phyloP scores from a whole-genome alignment of 1,139 yeast species.

The Torulaspora pretoriensis region DNA sequence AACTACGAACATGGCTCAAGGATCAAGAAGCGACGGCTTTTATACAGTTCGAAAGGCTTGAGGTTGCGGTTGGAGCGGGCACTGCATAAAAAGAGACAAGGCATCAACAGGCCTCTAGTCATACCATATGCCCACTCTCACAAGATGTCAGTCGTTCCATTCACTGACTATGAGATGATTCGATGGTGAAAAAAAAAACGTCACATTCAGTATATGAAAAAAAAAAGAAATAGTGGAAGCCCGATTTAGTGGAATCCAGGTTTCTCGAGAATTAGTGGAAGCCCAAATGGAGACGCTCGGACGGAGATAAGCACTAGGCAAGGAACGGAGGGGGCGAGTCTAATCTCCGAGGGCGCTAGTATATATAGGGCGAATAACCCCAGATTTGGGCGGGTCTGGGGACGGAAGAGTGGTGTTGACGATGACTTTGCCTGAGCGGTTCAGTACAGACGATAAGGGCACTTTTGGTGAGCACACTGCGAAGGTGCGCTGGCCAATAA shows the following conservation, averaged over 20 bases:
- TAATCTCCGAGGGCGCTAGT: background rate
- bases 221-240: conserved; percentile 3
- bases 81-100: background rate
- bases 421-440: conserved; percentile 12
- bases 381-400: background rate
- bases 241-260: background rate
- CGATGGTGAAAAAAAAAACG: conserved; percentile 1
- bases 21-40: background rate
- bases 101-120: conserved; percentile 3
- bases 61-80: background rate
- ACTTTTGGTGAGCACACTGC: conserved; percentile 85
- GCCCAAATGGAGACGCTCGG: background rate
- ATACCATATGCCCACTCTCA: conserved; percentile 2
- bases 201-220: conserved; percentile 2
- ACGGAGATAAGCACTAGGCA: background rate
- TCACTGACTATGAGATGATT: conserved; percentile 1
- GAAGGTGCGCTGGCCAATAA: conserved; percentile 81
- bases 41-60: background rate
- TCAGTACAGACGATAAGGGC: conserved; percentile 54
- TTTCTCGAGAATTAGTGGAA: background rate
- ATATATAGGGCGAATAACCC: background rate
- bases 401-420: background rate
- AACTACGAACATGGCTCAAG: background rate
- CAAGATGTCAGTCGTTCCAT: background rate
- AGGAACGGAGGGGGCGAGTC: background rate